Percentiles rank a stretch among this genome's conserved stretches.
These are phyloP conservation scores for Dothidotthia symphoricarpi DNA, from an alignment of 2,329 filamentous ascomycete species.

Conservation along the genomic window DNA sequence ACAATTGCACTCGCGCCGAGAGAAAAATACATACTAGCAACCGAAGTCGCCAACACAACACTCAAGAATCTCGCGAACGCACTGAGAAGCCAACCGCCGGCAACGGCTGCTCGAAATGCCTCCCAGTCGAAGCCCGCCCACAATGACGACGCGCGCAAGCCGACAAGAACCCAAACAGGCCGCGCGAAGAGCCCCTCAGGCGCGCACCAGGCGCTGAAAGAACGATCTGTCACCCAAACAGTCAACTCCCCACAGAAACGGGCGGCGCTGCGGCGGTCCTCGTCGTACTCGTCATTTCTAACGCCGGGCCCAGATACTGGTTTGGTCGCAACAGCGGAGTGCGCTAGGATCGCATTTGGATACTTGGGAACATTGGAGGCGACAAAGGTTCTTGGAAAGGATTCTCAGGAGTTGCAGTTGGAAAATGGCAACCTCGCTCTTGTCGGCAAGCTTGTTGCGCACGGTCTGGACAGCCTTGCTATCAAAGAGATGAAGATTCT, in stretches of 20 bases:
- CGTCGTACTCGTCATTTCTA: slow-evolving; percentile 34
- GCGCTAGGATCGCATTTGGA: slow-evolving; percentile 65
- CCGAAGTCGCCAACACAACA: slow-evolving; percentile 68
- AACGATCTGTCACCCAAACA: slow-evolving; percentile 61
- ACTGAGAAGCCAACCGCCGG: slow-evolving; percentile 50
- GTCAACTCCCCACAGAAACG: slow-evolving; percentile 52
- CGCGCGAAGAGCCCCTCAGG: slow-evolving; percentile 26
- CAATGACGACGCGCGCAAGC: slow-evolving; percentile 27
- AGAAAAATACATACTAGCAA: slow-evolving; percentile 67
- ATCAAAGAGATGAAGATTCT: slow-evolving; percentile 66
- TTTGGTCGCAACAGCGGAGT: slow-evolving; percentile 62
- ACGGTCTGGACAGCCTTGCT: slow-evolving; percentile 67
- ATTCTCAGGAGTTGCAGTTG: slow-evolving; percentile 64
- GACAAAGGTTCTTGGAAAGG: slow-evolving; percentile 51
- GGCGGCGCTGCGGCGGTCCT: slow-evolving; percentile 37
- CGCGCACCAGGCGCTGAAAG: slow-evolving; percentile 62
- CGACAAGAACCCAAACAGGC: slow-evolving; percentile 16
- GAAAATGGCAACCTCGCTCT: slow-evolving; percentile 72
- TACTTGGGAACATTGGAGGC: slow-evolving; percentile 60
- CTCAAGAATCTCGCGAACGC: slow-evolving; percentile 69
- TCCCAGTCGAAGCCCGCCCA: slow-evolving; percentile 22
- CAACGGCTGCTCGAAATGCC: slow-evolving; percentile 10
- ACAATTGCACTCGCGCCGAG: slow-evolving; percentile 49
- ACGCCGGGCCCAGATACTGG: slow-evolving; percentile 32
- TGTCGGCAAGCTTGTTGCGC: slow-evolving; percentile 61